Conservation (phyloP, 192 early-diverging fungal species). For the Coemansia sp. region DNA sequence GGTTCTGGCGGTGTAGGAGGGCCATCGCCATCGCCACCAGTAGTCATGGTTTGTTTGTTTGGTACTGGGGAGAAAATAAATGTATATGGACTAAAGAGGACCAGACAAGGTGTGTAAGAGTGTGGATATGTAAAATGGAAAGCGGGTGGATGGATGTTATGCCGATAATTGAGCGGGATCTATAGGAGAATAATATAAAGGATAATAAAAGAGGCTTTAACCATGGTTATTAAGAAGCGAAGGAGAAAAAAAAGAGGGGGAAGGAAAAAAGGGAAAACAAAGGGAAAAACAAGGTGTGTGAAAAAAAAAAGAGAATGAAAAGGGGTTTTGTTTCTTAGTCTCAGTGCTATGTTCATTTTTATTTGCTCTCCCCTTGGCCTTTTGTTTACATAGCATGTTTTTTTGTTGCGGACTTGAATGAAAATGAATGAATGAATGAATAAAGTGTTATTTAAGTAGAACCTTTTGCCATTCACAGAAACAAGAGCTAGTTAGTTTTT, state of each 20-base stretch:
- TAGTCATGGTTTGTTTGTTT: neutral
- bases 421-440: too few species aligned
- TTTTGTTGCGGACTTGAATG: too few species aligned
- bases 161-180: too few species aligned
- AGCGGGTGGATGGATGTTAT: too few species aligned
- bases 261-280: neutral
- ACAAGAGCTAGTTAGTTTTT: neutral
- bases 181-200: too few species aligned
- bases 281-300: too few species aligned
- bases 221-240: neutral
- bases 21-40: constrained; percentile 1
- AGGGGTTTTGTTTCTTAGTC: neutral
- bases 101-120: neutral
- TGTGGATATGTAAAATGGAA: too few species aligned
- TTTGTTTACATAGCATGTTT: too few species aligned
- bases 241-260: constrained; percentile 11
- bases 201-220: neutral
- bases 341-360: too few species aligned
- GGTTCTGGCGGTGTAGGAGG: neutral
- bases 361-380: too few species aligned
- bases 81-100: neutral
- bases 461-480: neutral
- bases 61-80: constrained; percentile 4
- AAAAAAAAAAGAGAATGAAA: neutral
- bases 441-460: too few species aligned